These are phyloP conservation scores for Russula vinacea DNA, from an alignment of 768 basidiomycete species.

Conservation along the genomic window DNA sequence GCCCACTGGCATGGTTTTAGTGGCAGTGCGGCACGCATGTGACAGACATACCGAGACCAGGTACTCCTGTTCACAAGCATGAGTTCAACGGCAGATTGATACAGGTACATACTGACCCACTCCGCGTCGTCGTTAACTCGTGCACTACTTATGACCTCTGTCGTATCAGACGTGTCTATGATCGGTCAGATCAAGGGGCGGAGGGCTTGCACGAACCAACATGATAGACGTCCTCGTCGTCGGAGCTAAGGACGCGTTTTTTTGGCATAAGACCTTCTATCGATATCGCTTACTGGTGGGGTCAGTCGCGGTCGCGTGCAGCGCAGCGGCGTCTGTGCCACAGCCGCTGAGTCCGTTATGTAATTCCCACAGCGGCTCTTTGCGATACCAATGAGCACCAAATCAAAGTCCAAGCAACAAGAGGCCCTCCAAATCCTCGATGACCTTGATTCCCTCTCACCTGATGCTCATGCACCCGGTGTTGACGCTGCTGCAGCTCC, in stretches of 20 bases:
- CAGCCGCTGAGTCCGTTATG: neutral
- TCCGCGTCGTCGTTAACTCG: constrained; percentile 47
- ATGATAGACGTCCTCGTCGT: constrained; percentile 31
- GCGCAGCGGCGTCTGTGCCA: neutral
- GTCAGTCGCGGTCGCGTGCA: neutral
- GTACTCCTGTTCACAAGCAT: constrained; percentile 51
- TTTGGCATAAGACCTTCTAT: constrained; percentile 3
- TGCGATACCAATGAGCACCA: constrained; percentile 38
- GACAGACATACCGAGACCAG: constrained; percentile 53
- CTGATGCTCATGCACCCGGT: constrained; percentile 32
- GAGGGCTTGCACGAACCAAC: constrained; percentile 32
- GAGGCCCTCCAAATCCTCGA: constrained; percentile 93
- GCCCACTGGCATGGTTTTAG: constrained; percentile 53
- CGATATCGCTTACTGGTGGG: neutral
- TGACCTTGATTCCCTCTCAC: constrained; percentile 78
- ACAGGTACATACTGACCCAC: constrained; percentile 47
- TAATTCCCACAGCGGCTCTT: neutral
- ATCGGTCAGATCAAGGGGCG: neutral
- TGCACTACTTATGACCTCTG: constrained; percentile 62
- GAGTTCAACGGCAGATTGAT: neutral
- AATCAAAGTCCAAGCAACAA: constrained; percentile 73
- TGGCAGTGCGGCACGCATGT: neutral
- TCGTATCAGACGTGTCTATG: neutral
- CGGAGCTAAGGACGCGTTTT: constrained; percentile 2
- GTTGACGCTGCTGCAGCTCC: constrained; percentile 26